Evolutionary conservation across 2,329 filamentous ascomycete species (phyloP).

Genomic region (Neoscytalidium dimidiatum): DNA sequence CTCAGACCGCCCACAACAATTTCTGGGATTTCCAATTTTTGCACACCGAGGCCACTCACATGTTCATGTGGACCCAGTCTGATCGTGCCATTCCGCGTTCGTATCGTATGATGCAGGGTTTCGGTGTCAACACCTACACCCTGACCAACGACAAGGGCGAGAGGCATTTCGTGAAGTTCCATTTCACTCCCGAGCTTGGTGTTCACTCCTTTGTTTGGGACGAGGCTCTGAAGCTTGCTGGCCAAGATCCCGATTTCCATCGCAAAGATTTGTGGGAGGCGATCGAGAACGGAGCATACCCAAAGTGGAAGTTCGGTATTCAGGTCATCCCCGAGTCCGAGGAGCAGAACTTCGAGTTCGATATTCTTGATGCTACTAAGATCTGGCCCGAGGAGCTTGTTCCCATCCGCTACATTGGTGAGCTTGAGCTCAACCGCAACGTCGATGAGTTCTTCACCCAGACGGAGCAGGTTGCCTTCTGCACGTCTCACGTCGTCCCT

Average conservation of each 20-base stretch:
- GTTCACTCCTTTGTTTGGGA: conserved; percentile 79
- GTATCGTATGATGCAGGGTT: conserved; percentile 84
- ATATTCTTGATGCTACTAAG: conserved; percentile 83
- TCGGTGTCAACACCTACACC: conserved; percentile 78
- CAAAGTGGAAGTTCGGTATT: conserved; percentile 82
- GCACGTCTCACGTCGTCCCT: conserved; percentile 75
- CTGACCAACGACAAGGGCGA: conserved; percentile 69
- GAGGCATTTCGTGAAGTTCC: conserved; percentile 75
- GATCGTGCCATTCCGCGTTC: conserved; percentile 73
- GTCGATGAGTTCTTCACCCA: conserved; percentile 81
- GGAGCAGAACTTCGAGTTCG: conserved; percentile 79
- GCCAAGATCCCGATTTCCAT: conserved; percentile 74
- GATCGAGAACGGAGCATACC: conserved; percentile 69
- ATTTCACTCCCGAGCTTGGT: conserved; percentile 72
- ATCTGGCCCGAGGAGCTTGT: conserved; percentile 79
- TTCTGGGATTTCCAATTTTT: conserved; percentile 75
- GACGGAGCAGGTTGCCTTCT: conserved; percentile 82
- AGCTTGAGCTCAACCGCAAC: conserved; percentile 77
- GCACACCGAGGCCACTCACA: conserved; percentile 73
- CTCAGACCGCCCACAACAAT: conserved; percentile 70
- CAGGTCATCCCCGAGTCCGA: conserved; percentile 72
- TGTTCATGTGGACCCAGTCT: conserved; percentile 79
- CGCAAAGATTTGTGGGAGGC: conserved; percentile 75
- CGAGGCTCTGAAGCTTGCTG: conserved; percentile 69
- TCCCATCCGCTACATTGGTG: conserved; percentile 75